Evolutionary conservation across 2,329 filamentous ascomycete genomes (phyloP), one percentile per base, ranked within the genome.

Genomic region (Lasiodiplodia citricola): DNA sequence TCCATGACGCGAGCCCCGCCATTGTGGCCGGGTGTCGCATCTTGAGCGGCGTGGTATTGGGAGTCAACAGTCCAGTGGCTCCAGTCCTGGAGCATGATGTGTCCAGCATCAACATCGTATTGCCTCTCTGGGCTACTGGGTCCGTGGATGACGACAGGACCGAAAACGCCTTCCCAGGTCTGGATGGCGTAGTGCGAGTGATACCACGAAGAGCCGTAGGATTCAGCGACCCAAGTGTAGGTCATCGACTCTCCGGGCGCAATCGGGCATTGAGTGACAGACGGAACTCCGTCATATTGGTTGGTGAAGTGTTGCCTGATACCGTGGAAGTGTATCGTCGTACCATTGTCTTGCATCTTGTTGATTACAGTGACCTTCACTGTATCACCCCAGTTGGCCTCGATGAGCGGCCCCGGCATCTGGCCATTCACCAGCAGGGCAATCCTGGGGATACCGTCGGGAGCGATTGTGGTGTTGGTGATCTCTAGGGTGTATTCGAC

Each of bases 251-350:
- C 52, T 14, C 51, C 41, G 35, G 55, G 55, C 21, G 58, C 16
- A 28, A 77, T 60, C 0, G 79, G 80, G 70, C 80, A 82, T 72
- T 81, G 78, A 5, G 81, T 82, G 41, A 83, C 73, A 18, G 82
- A 82, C 21, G 80, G 80, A 3, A 88, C 87, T 52, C 89, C 89
- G 72, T 91, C 88, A 70, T 86, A 80, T 56, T 83, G 79, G 71
- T 84, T 86, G 56, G 82, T 86, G 73, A 83, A 79, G 69, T 83
- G 80, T 73, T 91, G 87, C 7, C 86, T 84, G 41, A 91, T 68
- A 0, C 86, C 89, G 72, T 91, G 88, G 79, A 84, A 91, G 74
- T 91, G 89, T n/a, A 90, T 86, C 10, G 83, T 83, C 5, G 87
- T 90, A 41, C 88, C 87, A 70, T 91, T 90, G 70, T 83, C 75